phyloP scores from a whole-genome alignment of 306 rosid species.

The Comarum palustre region DNA sequence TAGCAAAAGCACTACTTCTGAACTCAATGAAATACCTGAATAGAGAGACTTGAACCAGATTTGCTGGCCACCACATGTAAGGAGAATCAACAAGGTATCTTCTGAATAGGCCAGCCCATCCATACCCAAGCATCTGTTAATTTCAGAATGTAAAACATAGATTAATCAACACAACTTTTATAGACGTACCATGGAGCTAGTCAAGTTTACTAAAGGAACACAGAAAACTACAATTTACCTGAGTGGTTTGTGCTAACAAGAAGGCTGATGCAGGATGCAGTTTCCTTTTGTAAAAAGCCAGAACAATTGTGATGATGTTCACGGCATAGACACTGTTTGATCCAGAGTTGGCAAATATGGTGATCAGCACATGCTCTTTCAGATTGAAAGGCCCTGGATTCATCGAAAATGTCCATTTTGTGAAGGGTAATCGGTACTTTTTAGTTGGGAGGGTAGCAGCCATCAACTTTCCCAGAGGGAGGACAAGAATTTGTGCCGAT shows the following conservation, averaged over 20 bases:
- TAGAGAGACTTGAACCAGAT: conserved; percentile 79
- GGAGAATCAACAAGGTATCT: conserved; percentile 81
- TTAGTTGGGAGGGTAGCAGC: conserved; percentile 61
- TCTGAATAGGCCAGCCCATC: conserved; percentile 94
- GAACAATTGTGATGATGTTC: conserved; percentile 66
- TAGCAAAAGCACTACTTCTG: not conserved
- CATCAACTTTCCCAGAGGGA: conserved; percentile 81
- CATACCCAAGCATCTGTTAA: conserved; percentile 85
- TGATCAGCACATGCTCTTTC: conserved; percentile 81
- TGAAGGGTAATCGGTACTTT: conserved; percentile 34
- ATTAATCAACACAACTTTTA: not conserved
- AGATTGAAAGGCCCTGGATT: conserved; percentile 79
- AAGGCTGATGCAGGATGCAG: conserved; percentile 61
- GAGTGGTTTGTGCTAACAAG: conserved; percentile 68
- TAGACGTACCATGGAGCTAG: not conserved
- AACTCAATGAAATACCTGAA: conserved; percentile 50
- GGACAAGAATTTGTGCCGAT: conserved; percentile 65
- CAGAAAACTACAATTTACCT: conserved; percentile 36
- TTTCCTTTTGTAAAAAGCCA: conserved; percentile 65
- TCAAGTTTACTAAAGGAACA: not conserved
- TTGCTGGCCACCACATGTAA: conserved; percentile 96
- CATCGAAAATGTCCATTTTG: conserved; percentile 54
- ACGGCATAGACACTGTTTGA: conserved; percentile 67
- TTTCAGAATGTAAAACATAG: conserved; percentile 1
- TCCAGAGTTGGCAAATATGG: conserved; percentile 76